Evolutionary conservation across 2,329 filamentous ascomycete species (phyloP).

Genomic region (Rhynchosporium agropyri): DNA sequence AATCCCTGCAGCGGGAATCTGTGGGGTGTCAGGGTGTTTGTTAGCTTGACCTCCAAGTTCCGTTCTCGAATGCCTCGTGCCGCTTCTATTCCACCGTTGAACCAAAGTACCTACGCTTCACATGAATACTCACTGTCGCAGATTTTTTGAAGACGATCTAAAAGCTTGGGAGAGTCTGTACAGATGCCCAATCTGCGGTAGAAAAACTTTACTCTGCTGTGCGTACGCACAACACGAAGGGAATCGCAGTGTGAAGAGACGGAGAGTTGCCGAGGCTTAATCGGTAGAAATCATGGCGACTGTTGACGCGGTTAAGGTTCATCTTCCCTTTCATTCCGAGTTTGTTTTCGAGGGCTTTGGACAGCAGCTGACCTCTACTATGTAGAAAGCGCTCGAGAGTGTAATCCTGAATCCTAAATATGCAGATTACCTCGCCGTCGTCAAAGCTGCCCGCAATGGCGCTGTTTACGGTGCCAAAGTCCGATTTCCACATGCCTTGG

Average conservation of each 20-base stretch:
- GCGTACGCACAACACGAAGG: conserved; percentile 17
- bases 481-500: conserved; percentile 95
- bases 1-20: conserved; percentile 29
- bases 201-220: conserved; percentile 24
- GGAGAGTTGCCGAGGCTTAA: conserved; percentile 36
- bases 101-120: neutral
- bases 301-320: conserved; percentile 38
- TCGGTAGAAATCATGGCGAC: conserved; percentile 33
- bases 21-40: conserved; percentile 21
- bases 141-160: neutral
- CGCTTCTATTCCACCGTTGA: conserved; percentile 17
- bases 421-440: conserved; percentile 78
- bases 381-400: conserved; percentile 60
- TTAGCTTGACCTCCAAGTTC: conserved; percentile 1
- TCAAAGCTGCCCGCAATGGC: conserved; percentile 96
- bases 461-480: conserved; percentile 97
- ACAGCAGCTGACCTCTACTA: conserved; percentile 21
- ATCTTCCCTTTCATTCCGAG: neutral
- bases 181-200: conserved; percentile 35
- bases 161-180: neutral
- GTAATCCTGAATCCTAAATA: conserved; percentile 82
- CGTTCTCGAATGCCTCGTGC: conserved; percentile 23
- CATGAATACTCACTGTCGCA: conserved; percentile 3
- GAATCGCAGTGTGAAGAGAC: neutral
- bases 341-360: neutral